Percentiles rank a stretch among this genome's conserved stretches.
phyloP scores from a whole-genome alignment of 2,329 filamentous ascomycete genomes.

The Dissoconium aciculare region DNA sequence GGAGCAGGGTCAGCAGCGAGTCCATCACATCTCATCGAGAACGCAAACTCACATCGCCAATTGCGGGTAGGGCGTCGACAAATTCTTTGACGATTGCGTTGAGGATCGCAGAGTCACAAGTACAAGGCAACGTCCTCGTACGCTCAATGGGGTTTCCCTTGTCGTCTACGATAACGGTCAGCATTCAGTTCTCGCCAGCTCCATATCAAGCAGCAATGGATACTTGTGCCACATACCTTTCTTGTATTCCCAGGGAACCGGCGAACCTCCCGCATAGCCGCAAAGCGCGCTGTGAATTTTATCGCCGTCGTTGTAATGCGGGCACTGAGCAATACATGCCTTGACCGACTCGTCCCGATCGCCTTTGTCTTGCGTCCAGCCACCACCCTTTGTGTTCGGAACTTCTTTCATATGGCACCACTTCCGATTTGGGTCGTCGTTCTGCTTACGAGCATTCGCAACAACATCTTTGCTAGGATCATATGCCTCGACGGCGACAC shows the following conservation, averaged over 20 bases:
- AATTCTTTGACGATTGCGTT: background rate
- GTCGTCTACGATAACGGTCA: no score
- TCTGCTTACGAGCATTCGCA: no score
- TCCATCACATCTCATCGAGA: background rate
- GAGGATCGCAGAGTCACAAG: background rate
- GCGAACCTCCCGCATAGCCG: no score
- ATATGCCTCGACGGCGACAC: no score
- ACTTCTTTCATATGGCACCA: no score
- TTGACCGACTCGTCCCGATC: background rate
- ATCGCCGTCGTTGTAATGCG: background rate
- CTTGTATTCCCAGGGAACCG: background rate
- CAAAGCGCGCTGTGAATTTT: background rate
- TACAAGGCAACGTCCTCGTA: no score
- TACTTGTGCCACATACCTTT: background rate
- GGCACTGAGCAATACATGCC: background rate
- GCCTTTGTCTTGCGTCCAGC: no score
- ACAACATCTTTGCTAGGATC: no score
- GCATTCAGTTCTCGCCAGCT: background rate
- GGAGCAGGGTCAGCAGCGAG: background rate
- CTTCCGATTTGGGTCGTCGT: no score
- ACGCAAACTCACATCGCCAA: background rate
- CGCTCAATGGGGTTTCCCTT: no score
- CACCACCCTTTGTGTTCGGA: no score
- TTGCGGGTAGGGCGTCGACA: background rate
- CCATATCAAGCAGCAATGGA: background rate